Evolutionary conservation across 768 basidiomycete species (phyloP).

Genomic region (Leccinum variicolor): DNA sequence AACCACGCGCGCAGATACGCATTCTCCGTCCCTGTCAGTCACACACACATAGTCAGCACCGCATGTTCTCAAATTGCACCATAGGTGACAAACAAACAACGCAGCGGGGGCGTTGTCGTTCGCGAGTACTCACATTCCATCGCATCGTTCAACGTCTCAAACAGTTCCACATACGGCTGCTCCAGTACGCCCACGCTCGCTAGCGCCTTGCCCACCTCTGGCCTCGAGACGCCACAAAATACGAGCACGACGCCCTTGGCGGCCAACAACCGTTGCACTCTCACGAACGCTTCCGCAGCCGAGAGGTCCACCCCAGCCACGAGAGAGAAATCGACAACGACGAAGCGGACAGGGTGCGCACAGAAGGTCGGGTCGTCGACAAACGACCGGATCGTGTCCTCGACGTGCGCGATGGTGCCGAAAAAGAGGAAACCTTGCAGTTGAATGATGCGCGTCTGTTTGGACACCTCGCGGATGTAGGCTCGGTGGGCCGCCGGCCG

Average conservation of each 20-base stretch:
- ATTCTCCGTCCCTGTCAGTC: conserved; percentile 80
- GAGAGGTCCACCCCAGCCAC: conserved; percentile 93
- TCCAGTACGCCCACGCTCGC: conserved; percentile 76
- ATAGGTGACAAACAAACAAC: neutral
- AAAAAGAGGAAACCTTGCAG: conserved; percentile 94
- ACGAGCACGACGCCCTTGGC: conserved; percentile 80
- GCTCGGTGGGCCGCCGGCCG: conserved; percentile 83
- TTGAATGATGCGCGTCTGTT: conserved; percentile 84
- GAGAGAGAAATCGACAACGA: conserved; percentile 82
- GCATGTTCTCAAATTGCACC: neutral
- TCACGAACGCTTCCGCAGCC: conserved; percentile 91
- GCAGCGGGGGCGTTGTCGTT: neutral
- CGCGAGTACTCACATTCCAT: conserved; percentile 76
- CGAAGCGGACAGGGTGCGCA: conserved; percentile 78
- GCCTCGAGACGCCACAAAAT: conserved; percentile 77
- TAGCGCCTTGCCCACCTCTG: conserved; percentile 68
- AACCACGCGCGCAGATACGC: conserved; percentile 84
- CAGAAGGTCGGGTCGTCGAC: conserved; percentile 72
- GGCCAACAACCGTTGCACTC: conserved; percentile 78
- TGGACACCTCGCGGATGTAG: conserved; percentile 90
- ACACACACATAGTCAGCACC: conserved; percentile 6
- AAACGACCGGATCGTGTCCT: conserved; percentile 76
- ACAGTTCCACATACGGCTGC: conserved; percentile 76
- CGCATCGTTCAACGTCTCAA: conserved; percentile 80
- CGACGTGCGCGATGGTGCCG: conserved; percentile 88